Conservation (phyloP, 352 stramenopile genomes). For the Globisporangium perplexum region DNA sequence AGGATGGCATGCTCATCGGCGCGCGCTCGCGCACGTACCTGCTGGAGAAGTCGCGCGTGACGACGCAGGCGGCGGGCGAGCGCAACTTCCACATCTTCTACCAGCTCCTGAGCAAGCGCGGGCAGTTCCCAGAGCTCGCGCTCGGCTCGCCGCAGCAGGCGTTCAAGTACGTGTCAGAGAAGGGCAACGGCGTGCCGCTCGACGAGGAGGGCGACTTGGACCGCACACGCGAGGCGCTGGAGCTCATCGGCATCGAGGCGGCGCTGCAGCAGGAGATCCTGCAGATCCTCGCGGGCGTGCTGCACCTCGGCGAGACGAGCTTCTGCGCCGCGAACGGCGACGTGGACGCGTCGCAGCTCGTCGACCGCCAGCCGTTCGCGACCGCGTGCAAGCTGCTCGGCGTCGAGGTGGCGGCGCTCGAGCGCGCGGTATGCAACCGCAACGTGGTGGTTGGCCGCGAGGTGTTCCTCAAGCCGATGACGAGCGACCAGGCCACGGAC, state of each 20-base stretch:
- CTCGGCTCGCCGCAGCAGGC: slow-evolving; percentile 26
- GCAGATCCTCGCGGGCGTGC: slow-evolving; percentile 87
- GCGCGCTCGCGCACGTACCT: slow-evolving; percentile 87
- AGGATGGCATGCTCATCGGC: slow-evolving; percentile 69
- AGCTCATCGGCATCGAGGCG: slow-evolving; percentile 78
- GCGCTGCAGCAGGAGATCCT: slow-evolving; percentile 91
- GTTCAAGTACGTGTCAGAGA: slow-evolving; percentile 69
- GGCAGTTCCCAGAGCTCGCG: slow-evolving; percentile 54
- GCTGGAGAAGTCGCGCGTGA: slow-evolving; percentile 91
- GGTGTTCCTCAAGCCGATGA: slow-evolving; percentile 42
- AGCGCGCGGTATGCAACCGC: slow-evolving; percentile 49
- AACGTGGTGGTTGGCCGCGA: slow-evolving; percentile 82
- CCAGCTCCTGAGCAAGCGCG: slow-evolving; percentile 74
- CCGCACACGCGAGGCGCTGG: slow-evolving; percentile 55
- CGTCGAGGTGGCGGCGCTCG: slow-evolving; percentile 85
- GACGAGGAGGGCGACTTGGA: slow-evolving; percentile 60
- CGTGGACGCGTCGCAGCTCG: slow-evolving; percentile 32
- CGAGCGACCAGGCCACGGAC: slow-evolving; percentile 68
- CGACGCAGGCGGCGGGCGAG: slow-evolving; percentile 81
- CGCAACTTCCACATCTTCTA: slow-evolving; percentile 97
- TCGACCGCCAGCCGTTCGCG: slow-evolving; percentile 48
- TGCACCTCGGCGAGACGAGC: slow-evolving; percentile 94
- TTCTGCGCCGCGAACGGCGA: slow-evolving; percentile 60
- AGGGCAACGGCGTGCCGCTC: slow-evolving; percentile 21
- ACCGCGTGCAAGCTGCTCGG: slow-evolving; percentile 85